Base-by-base conservation (phyloP, 768 basidiomycete species). In the Lactarius sanguifluus region DNA sequence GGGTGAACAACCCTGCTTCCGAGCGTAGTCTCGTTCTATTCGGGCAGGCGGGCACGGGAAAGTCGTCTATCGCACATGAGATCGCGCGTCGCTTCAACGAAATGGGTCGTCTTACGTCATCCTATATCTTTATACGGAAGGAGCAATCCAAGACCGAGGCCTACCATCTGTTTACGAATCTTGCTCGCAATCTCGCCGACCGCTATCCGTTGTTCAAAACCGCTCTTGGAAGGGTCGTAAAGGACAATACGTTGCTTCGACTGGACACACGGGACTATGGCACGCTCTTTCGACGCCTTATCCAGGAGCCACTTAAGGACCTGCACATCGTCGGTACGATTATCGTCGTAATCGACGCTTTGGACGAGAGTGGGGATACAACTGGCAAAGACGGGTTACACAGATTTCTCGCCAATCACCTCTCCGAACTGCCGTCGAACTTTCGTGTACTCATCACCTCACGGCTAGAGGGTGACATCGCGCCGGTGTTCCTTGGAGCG, bases 401-500 rank as follows among this genome's bases (percentile, higher is more conserved):
- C 34, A n/a, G 18, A 36, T 57, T 57, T 36, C 56, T 57, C 30
- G 56, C 56, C 13, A 4, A 34, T 0, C 18, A 36, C 32, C 18
- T 57, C n/a, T 57, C 56, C 32, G 16, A 43, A 43, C 58, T 59
- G 4, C 58, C 58, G 1, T 12, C 58, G 13, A 59, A 59, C 40
- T 59, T 59, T 40, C 58, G 58, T 28, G 16, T 59, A 18, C 25
- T 59, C 16, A 59, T 59, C 58, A 41, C 56, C 16, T 57, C 56
- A 12, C 56, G 56, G 12, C 56, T 32, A 2, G 56, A 57, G 56
- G 12, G n/a, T 16, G 40, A 18, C 16, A 41, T 59, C 58, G 40
- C 9, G 23, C 12, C 58, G 0, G 41, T 28, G 15, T 59, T 59
- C 25, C 5, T 20, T 25, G 40, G 2, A 8, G 40, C 58, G 3